Percentiles rank a stretch among this genome's conserved stretches.
Evolutionary conservation across 257 asterid genomes (phyloP).

Genomic region (Apocynum venetum): DNA sequence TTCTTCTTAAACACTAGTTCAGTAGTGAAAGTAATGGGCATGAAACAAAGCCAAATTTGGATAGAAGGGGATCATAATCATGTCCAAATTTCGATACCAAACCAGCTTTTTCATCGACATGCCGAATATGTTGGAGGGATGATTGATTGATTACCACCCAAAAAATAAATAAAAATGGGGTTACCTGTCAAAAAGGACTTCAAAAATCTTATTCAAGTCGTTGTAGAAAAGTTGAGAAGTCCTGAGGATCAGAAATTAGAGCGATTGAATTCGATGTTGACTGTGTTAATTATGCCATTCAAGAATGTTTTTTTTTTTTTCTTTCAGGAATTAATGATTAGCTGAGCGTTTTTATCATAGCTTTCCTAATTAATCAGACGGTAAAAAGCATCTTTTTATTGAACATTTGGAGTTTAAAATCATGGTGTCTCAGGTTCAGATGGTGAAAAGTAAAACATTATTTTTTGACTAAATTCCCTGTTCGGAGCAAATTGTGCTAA

Average conservation of each 20-base stretch:
- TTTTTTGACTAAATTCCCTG: neutral
- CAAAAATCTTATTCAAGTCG: neutral
- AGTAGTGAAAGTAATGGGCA: no score
- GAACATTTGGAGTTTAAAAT: neutral
- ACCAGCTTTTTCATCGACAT: neutral
- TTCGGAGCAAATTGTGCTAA: neutral
- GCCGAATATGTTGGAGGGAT: neutral
- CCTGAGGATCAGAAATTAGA: neutral
- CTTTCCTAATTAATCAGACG: conserved; percentile 30
- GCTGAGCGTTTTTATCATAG: conserved; percentile 15
- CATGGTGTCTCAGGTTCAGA: neutral
- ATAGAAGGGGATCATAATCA: neutral
- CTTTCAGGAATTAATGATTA: conserved; percentile 13
- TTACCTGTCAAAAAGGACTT: neutral
- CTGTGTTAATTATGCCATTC: neutral
- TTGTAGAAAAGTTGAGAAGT: neutral
- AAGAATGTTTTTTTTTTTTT: neutral
- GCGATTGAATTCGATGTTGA: neutral
- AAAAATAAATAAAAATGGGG: neutral
- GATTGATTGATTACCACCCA: neutral
- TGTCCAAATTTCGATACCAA: neutral
- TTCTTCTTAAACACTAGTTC: no score
- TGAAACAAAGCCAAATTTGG: no score
- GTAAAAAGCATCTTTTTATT: neutral
- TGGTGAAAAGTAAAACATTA: no score